Evolutionary conservation across 1,284 basidiomycete genomes (phyloP).

Genomic region (Quambalaria eucalypti): DNA sequence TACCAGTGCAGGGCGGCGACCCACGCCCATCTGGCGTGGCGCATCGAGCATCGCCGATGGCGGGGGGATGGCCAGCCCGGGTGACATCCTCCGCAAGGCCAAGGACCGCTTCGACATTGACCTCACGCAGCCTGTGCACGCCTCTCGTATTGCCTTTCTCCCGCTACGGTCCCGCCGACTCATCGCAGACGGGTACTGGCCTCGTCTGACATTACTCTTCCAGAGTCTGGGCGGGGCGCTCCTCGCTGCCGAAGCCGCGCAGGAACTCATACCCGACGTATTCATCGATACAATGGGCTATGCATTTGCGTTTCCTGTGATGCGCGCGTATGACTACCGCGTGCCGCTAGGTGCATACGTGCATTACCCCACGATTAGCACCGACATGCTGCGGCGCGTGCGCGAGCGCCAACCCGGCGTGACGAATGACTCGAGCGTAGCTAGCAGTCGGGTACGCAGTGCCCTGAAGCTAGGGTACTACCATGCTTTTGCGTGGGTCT

Average conservation of each 20-base stretch:
- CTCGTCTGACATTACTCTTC: slow-evolving; percentile 76
- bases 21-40: not conserved
- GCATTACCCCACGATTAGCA: slow-evolving; percentile 89
- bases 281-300: slow-evolving; percentile 99
- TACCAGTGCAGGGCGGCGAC: not conserved
- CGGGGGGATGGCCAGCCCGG: slow-evolving; percentile 54
- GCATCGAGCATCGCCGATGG: not conserved
- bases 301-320: slow-evolving; percentile 78
- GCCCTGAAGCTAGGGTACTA: slow-evolving; percentile 76
- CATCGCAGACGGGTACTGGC: slow-evolving; percentile 77
- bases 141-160: slow-evolving; percentile 62
- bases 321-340: slow-evolving; percentile 55
- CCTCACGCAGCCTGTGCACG: slow-evolving; percentile 50
- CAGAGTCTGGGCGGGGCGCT: slow-evolving; percentile 80
- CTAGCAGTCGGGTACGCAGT: slow-evolving; percentile 58
- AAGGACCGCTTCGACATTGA: slow-evolving; percentile 75
- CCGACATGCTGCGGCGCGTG: slow-evolving; percentile 83
- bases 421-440: slow-evolving; percentile 57
- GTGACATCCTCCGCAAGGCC: slow-evolving; percentile 59
- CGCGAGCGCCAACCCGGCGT: slow-evolving; percentile 54
- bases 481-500: slow-evolving; percentile 71
- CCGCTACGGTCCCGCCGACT: slow-evolving; percentile 63
- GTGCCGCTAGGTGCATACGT: slow-evolving; percentile 80
- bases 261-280: slow-evolving; percentile 67
- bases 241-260: slow-evolving; percentile 70